Conservation (phyloP, 73 alveolate species). For the Paramecium octaurelia region DNA sequence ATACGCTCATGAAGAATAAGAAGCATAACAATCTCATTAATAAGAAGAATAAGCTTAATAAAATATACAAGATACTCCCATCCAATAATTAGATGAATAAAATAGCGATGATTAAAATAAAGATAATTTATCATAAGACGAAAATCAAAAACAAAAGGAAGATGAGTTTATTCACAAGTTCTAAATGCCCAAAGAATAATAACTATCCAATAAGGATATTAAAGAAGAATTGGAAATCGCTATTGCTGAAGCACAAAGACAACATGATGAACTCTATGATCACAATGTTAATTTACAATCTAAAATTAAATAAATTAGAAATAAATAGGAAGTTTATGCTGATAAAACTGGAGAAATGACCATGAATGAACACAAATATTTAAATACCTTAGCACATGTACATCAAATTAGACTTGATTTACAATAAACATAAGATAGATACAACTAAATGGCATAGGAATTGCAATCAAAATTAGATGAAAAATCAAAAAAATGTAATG, state of each 20-base stretch:
- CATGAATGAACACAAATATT: conserved; percentile 87
- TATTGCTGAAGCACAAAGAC: conserved; percentile 78
- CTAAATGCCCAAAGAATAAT: conserved; percentile 65
- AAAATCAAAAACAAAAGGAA: not conserved
- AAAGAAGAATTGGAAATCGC: conserved; percentile 81
- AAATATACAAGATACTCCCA: conserved; percentile 50
- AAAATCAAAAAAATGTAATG: conserved; percentile 93
- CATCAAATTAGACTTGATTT: conserved; percentile 88
- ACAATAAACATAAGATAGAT: conserved; percentile 87
- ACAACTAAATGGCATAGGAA: conserved; percentile 87
- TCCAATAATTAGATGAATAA: conserved; percentile 5
- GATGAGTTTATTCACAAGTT: conserved; percentile 12
- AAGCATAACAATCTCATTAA: conserved; percentile 64
- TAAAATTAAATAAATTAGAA: conserved; percentile 68
- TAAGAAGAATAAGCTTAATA: conserved; percentile 76
- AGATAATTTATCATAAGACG: conserved; percentile 54
- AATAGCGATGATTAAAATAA: conserved; percentile 54
- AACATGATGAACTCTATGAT: conserved; percentile 72
- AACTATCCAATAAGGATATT: conserved; percentile 70
- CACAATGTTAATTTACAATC: conserved; percentile 76
- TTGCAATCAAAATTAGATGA: conserved; percentile 81
- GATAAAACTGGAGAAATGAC: conserved; percentile 78
- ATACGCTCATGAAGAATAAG: conserved; percentile 71
- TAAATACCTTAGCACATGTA: conserved; percentile 91
- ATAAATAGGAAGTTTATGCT: conserved; percentile 67